Base-by-base conservation (phyloP, 495 filamentous ascomycete genomes). In the Filosporella fistucella region DNA sequence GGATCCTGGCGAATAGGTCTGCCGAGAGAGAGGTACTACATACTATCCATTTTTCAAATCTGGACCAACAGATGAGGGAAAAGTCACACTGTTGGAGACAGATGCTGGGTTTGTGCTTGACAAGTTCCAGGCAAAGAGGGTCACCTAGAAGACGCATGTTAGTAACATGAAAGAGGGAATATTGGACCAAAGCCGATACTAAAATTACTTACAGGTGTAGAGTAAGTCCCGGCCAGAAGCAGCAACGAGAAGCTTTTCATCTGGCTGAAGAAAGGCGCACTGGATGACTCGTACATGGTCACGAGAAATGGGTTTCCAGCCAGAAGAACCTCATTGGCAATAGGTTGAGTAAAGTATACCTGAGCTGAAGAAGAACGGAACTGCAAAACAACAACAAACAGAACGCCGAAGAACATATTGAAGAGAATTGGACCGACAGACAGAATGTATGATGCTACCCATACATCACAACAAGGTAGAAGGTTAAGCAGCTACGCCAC, bases 261-360 rank as follows among this genome's bases (percentile, higher is more conserved):
- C 23, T 51, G 48, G 17, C 33, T 45, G n/a, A 45, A 51, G 18
- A 45, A 40, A 14, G 48, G 48, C 17, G 34, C 48, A n/a, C 22
- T 34, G 5, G 14, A 39, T 1, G 41, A 24, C 18, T 51, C 48
- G 13, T 10, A 21, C 7, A 35, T 17, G 6, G 48, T 36, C 1
- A 51, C 48, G 21, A 51, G 32, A 17, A 51, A 45, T 16, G 48
- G 21, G 4, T 32, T 35, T 6, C 41, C 48, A 1, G 41, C 48
- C 21, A 20, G 22, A 11, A 51, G 26, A 13, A 51, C 39, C 21
- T 51, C 30, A 25, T 29, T 33, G 9, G 18, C 21, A 2, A 40
- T 44, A 17, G 48, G 48, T 26, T 51, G 48, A 13, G 10, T 12
- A 42, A 51, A 51, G 34, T 26, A 38, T 16, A 51, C 41, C 23